Evolutionary conservation across 495 filamentous ascomycete genomes (phyloP).

Genomic region (Pyrenula aspistea): DNA sequence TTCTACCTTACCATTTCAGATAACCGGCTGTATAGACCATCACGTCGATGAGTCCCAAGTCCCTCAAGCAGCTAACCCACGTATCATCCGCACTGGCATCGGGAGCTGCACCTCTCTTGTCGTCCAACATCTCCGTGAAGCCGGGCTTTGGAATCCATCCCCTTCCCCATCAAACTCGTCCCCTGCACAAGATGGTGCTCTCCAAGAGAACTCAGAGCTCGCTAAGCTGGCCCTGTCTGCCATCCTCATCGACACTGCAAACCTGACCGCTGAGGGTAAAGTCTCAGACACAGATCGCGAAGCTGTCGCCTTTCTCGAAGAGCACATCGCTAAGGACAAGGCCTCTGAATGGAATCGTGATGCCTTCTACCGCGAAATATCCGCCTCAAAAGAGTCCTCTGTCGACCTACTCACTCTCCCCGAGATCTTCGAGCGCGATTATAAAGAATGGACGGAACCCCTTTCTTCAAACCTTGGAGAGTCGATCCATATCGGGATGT

Average conservation of each 20-base stretch:
- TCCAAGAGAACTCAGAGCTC: slow-evolving; percentile 32
- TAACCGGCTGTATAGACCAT: slow-evolving; percentile 82
- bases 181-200: neutral
- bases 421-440: slow-evolving; percentile 81
- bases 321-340: slow-evolving; percentile 25
- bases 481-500: slow-evolving; percentile 55
- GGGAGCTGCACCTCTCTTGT: slow-evolving; percentile 79
- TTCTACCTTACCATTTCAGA: slow-evolving; percentile 23
- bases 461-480: slow-evolving; percentile 11
- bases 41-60: slow-evolving; percentile 70
- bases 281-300: slow-evolving; percentile 56
- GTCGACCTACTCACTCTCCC: slow-evolving; percentile 52
- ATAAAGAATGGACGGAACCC: slow-evolving; percentile 72
- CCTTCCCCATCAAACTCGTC: slow-evolving; percentile 12
- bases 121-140: slow-evolving; percentile 40
- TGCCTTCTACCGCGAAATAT: slow-evolving; percentile 50
- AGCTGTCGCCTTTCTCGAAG: slow-evolving; percentile 54
- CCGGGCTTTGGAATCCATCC: slow-evolving; percentile 39
- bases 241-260: slow-evolving; percentile 74
- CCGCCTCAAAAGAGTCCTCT: slow-evolving; percentile 54
- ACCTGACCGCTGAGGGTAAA: slow-evolving; percentile 57
- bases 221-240: slow-evolving; percentile 69
- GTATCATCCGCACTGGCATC: slow-evolving; percentile 50
- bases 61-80: slow-evolving; percentile 29
- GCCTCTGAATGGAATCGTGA: slow-evolving; percentile 37